phyloP scores from a whole-genome alignment of 208 protist species.

The Acanthamoeba lugdunensis region DNA sequence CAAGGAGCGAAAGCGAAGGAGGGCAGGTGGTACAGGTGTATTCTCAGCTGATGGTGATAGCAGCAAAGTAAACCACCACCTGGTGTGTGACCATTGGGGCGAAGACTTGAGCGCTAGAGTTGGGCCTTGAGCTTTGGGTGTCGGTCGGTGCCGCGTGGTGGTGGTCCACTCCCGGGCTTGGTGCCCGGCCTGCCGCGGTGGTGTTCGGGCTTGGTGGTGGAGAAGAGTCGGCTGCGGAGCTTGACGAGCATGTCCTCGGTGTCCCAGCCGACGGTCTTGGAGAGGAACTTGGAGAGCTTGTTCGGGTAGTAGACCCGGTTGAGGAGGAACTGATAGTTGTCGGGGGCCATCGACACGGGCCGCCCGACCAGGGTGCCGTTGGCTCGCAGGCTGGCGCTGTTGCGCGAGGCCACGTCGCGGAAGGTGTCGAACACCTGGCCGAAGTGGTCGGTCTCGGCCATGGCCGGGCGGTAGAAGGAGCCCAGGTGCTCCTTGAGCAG shows the following conservation, averaged over 20 bases:
- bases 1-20: not conserved
- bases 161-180: not conserved
- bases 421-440: slow-evolving; percentile 81
- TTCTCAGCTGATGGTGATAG: not conserved
- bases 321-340: slow-evolving; percentile 78
- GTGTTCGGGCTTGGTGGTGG: not conserved
- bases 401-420: slow-evolving; percentile 74
- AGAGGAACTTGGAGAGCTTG: slow-evolving; percentile 79
- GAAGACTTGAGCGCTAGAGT: not conserved
- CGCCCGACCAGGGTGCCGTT: slow-evolving; percentile 77
- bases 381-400: slow-evolving; percentile 74
- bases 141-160: not conserved
- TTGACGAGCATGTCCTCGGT: slow-evolving; percentile 75
- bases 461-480: slow-evolving; percentile 68
- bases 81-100: no score
- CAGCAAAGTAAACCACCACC: no score
- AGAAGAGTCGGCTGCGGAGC: slow-evolving; percentile 39
- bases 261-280: slow-evolving; percentile 76
- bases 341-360: slow-evolving; percentile 75
- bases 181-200: not conserved
- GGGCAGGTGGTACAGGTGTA: slow-evolving; percentile 5
- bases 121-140: not conserved
- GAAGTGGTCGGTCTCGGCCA: slow-evolving; percentile 75
- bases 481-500: slow-evolving; percentile 82
- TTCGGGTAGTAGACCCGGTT: slow-evolving; percentile 82